Conservation (phyloP, 306 rosid species). For the Glycine latifolia region DNA sequence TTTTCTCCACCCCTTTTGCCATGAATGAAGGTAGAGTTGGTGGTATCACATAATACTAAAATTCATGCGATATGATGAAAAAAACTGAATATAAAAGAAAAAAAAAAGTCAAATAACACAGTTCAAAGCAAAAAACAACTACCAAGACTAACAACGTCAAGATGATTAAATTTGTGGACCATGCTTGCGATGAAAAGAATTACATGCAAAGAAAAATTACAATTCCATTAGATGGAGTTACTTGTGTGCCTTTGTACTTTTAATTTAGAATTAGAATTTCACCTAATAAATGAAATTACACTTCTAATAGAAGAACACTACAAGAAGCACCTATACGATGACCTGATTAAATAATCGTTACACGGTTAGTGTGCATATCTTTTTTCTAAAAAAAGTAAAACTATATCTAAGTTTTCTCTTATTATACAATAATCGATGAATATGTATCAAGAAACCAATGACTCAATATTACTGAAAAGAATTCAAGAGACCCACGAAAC, state of each 20-base stretch:
- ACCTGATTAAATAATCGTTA: too few relatives aligned
- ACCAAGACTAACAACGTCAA: not conserved
- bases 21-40: not conserved
- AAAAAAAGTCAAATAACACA: not conserved
- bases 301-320: not conserved
- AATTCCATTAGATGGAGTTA: not conserved
- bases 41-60: not conserved
- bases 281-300: not conserved
- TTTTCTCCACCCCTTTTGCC: not conserved
- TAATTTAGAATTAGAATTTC: not conserved
- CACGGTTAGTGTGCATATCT: too few relatives aligned
- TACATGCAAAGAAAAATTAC: not conserved
- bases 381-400: too few relatives aligned
- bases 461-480: not conserved
- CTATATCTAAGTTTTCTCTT: not conserved
- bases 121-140: constrained; percentile 29
- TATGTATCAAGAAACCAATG: not conserved
- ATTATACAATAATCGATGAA: not conserved
- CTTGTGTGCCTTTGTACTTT: too few relatives aligned
- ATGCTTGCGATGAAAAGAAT: not conserved
- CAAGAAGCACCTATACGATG: too few relatives aligned
- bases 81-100: not conserved
- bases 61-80: not conserved
- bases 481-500: not conserved
- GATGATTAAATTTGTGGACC: not conserved